These are phyloP conservation scores for Coleophoma eucalyptorum DNA, from an alignment of 2,329 filamentous ascomycete genomes.

Conservation along the genomic window DNA sequence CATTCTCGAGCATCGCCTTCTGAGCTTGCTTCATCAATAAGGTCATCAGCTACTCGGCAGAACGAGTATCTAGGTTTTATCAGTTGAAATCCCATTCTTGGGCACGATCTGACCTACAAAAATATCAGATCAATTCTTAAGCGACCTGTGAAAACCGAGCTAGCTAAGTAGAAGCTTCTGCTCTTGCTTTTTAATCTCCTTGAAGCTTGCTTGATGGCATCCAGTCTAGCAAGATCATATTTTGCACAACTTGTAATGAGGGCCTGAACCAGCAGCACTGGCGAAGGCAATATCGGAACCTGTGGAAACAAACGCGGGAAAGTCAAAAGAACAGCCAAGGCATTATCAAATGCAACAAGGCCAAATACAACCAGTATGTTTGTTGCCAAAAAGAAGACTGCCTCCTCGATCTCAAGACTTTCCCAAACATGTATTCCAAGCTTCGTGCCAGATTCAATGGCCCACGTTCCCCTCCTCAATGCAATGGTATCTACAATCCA, in stretches of 20 bases:
- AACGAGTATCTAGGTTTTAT: conserved; percentile 57
- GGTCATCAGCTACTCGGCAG: conserved; percentile 69
- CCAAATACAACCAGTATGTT: conserved; percentile 69
- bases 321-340: conserved; percentile 59
- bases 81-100: no score
- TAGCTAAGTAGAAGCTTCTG: conserved; percentile 71
- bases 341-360: conserved; percentile 65
- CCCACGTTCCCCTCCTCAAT: conserved; percentile 66
- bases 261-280: conserved; percentile 45
- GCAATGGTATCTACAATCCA: conserved; percentile 71
- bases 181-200: conserved; percentile 58
- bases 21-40: conserved; percentile 61
- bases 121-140: conserved; percentile 65
- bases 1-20: conserved; percentile 49
- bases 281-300: conserved; percentile 44
- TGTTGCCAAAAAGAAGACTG: conserved; percentile 67
- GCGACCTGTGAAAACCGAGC: conserved; percentile 63
- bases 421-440: conserved; percentile 59
- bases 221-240: conserved; percentile 55
- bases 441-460: conserved; percentile 65
- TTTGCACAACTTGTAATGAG: conserved; percentile 38
- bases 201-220: conserved; percentile 56
- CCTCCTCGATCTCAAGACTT: conserved; percentile 69
- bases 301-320: conserved; percentile 55
- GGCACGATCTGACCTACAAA: conserved; percentile 37